Evolutionary conservation across 306 rosid genomes (phyloP).

Genomic region (Leucaena leucocephala): DNA sequence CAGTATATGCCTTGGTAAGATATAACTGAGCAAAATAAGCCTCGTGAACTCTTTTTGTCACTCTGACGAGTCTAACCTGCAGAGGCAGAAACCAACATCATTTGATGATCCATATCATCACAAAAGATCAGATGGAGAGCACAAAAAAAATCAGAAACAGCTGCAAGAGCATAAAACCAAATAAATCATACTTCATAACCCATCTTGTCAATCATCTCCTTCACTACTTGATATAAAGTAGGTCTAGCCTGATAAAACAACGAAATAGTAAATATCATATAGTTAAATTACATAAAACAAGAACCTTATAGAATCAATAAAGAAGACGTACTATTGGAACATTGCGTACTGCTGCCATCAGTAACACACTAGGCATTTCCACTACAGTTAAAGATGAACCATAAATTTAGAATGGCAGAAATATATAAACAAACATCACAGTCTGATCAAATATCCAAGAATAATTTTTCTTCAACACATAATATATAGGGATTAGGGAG

Average conservation of each 20-base stretch:
- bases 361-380: slow-evolving; percentile 95
- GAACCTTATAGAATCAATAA: slow-evolving; percentile 6
- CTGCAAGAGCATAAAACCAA: slow-evolving; percentile 17
- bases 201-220: slow-evolving; percentile 94
- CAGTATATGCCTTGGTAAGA: slow-evolving; percentile 72
- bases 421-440: slow-evolving; percentile 21
- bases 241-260: slow-evolving; percentile 83
- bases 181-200: slow-evolving; percentile 78
- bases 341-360: slow-evolving; percentile 92
- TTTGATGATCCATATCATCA: slow-evolving; percentile 30
- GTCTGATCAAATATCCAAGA: slow-evolving; percentile 16
- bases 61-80: slow-evolving; percentile 88
- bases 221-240: slow-evolving; percentile 89
- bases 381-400: slow-evolving; percentile 60
- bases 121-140: slow-evolving; percentile 2
- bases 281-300: slow-evolving; percentile 25
- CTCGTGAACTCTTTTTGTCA: slow-evolving; percentile 92
- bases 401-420: slow-evolving; percentile 29
- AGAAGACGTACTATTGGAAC: slow-evolving; percentile 76
- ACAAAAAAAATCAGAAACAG: slow-evolving; percentile 25
- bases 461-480: slow-evolving; percentile 8
- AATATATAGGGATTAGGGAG: slow-evolving; percentile 4
- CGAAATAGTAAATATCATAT: slow-evolving; percentile 30
- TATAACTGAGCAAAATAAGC: slow-evolving; percentile 95
- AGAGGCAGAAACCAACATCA: slow-evolving; percentile 30